Percentiles rank a stretch among this genome's conserved stretches.
Conservation (phyloP, 2,329 filamentous ascomycete genomes). For the Fusarium chuoi region DNA sequence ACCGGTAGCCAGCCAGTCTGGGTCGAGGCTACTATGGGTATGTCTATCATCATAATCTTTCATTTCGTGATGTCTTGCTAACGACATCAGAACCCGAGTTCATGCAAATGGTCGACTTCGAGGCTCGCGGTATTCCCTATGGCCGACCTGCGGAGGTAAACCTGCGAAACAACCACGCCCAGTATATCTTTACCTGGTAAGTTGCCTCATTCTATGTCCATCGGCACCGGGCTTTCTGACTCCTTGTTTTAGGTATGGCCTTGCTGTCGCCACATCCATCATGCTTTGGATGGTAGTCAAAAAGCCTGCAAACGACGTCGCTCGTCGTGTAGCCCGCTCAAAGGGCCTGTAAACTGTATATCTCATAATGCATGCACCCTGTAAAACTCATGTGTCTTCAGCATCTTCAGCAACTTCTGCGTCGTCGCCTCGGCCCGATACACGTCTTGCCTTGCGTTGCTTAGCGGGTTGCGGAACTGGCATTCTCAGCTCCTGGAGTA, state of each 20-base stretch:
- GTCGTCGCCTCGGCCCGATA: constrained; percentile 46
- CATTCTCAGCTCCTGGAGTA: constrained; percentile 85
- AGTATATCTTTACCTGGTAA: constrained; percentile 99
- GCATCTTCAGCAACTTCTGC: constrained; percentile 51
- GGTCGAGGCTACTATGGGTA: constrained; percentile 96
- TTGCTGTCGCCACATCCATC: constrained; percentile 84
- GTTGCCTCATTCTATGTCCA: constrained; percentile 46
- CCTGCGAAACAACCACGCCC: constrained; percentile 93
- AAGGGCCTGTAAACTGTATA: constrained; percentile 41
- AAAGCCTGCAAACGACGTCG: constrained; percentile 80
- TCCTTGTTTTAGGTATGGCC: constrained; percentile 75
- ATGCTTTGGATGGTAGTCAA: constrained; percentile 98
- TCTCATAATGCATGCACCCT: constrained; percentile 15
- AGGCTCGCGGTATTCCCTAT: constrained; percentile 86
- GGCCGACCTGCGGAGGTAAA: constrained; percentile 90
- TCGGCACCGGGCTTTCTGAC: background rate
- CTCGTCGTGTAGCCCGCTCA: constrained; percentile 68
- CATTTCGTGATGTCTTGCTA: constrained; percentile 12
- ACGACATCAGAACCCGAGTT: constrained; percentile 75
- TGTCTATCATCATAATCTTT: constrained; percentile 33
- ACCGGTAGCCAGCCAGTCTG: constrained; percentile 88
- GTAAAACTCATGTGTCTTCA: constrained; percentile 49
- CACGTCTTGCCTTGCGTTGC: constrained; percentile 53
- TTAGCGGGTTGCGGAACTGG: constrained; percentile 64
- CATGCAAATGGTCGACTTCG: constrained; percentile 78